Percentiles rank a stretch among this genome's conserved stretches.
These are phyloP conservation scores for Phytophthora vignae DNA, from an alignment of 352 stramenopile species.

Conservation along the genomic window DNA sequence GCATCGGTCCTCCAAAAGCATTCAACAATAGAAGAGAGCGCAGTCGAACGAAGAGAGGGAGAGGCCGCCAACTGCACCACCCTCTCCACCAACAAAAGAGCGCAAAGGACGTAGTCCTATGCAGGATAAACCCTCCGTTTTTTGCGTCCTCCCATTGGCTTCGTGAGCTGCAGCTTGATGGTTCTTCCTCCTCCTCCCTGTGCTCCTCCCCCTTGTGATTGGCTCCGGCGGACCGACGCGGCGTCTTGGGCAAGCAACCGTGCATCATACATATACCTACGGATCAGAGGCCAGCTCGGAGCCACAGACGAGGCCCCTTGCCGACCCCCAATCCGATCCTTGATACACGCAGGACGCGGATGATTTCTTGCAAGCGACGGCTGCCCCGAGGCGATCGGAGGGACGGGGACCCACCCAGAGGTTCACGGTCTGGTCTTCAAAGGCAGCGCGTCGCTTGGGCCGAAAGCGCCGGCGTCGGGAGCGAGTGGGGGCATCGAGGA, in stretches of 20 bases:
- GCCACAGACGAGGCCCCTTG: conserved; percentile 8
- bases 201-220: conserved; percentile 1
- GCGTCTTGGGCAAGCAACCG: conserved; percentile 48
- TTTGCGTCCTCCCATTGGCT: neutral
- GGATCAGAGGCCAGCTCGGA: conserved; percentile 50
- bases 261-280: conserved; percentile 90
- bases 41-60: neutral
- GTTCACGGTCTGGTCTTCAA: neutral
- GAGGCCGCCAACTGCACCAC: neutral
- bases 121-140: neutral
- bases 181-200: too few relatives aligned
- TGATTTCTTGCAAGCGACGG: conserved; percentile 53
- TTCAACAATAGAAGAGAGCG: neutral
- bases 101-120: neutral
- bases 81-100: neutral
- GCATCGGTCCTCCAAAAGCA: conserved; percentile 6
- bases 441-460: conserved; percentile 33
- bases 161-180: neutral
- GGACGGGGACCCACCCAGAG: conserved; percentile 4
- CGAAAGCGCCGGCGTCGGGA: conserved; percentile 32
- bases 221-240: conserved; percentile 18
- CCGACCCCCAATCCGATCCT: conserved; percentile 77
- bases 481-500: conserved; percentile 39
- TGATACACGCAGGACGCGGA: conserved; percentile 75
- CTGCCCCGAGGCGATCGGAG: conserved; percentile 2